A percentile compares a stretch with the other conserved stretches of the same genome.
phyloP scores from a whole-genome alignment of 805 yeast species.

The Metschnikowia chrysomelidarum region DNA sequence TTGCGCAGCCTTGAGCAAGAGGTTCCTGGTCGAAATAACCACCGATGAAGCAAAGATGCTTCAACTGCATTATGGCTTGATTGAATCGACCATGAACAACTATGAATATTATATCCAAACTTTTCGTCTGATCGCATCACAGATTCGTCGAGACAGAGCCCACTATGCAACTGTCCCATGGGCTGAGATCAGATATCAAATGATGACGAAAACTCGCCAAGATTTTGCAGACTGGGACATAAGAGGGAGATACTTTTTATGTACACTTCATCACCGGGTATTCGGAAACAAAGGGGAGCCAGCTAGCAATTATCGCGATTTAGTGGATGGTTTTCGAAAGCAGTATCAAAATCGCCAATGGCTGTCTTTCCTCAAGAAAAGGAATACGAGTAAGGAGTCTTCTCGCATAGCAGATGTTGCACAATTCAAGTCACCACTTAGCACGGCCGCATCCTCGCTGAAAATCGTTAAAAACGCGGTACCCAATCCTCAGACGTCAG shows the following conservation, averaged over 20 bases:
- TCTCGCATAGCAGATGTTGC: no score
- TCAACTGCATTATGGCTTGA: constrained; percentile 18
- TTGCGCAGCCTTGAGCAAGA: constrained; percentile 8
- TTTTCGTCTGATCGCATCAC: constrained; percentile 15
- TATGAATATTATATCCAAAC: constrained; percentile 14
- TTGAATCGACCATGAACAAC: constrained; percentile 3
- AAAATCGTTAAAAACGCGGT: no score
- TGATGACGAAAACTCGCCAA: constrained; percentile 8
- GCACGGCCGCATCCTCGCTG: no score
- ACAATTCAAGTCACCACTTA: no score
- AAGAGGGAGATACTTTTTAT: constrained; percentile 15
- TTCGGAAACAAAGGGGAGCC: constrained; percentile 20
- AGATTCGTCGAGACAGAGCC: constrained; percentile 6
- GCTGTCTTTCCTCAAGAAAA: constrained; percentile 2
- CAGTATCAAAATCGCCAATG: constrained; percentile 1
- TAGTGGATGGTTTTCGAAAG: constrained; percentile 8
- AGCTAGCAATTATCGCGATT: constrained; percentile 12
- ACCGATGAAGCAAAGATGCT: constrained; percentile 17
- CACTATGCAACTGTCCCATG: constrained; percentile 17
- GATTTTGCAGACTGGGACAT: constrained; percentile 18
- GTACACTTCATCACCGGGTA: constrained; percentile 15
- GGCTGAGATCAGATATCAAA: constrained; percentile 15
- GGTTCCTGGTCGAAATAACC: constrained; percentile 8
- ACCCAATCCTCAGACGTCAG: no score
- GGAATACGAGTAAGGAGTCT: no score